A percentile compares a stretch with the other conserved stretches of the same genome.
Conservation (phyloP, 768 basidiomycete species). For the Rhizopogon salebrosus region DNA sequence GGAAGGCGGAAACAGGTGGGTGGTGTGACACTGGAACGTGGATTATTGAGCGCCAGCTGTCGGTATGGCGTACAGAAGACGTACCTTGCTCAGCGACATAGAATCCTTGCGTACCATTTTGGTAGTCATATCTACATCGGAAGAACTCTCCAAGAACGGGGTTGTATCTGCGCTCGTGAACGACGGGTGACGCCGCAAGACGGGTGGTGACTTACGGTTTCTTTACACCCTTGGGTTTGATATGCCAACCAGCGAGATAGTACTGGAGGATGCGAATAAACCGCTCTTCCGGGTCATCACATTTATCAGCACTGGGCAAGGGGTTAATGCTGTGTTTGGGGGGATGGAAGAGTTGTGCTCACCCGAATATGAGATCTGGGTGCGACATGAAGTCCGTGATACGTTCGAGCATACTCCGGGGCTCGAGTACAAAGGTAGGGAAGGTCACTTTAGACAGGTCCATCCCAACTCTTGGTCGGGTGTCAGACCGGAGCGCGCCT, state of each 20-base stretch:
- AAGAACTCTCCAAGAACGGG: slow-evolving; percentile 98
- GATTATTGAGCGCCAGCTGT: slow-evolving; percentile 1
- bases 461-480: slow-evolving; percentile 76
- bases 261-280: slow-evolving; percentile 90
- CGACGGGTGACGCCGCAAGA: slow-evolving; percentile 4
- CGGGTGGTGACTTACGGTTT: slow-evolving; percentile 68
- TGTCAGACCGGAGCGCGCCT: not conserved
- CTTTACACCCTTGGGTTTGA: slow-evolving; percentile 99
- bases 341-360: slow-evolving; percentile 27
- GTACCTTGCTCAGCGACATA: slow-evolving; percentile 95
- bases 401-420: slow-evolving; percentile 94
- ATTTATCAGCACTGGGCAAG: slow-evolving; percentile 64
- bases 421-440: slow-evolving; percentile 94
- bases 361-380: slow-evolving; percentile 95
- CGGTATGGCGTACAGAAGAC: slow-evolving; percentile 6
- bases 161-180: slow-evolving; percentile 65
- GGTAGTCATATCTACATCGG: slow-evolving; percentile 90
- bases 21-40: slow-evolving; percentile 80
- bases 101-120: slow-evolving; percentile 88
- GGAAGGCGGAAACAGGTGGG: slow-evolving; percentile 93
- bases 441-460: slow-evolving; percentile 93
- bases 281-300: slow-evolving; percentile 79
- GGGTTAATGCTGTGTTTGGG: slow-evolving; percentile 2
- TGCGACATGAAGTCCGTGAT: slow-evolving; percentile 99
- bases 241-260: slow-evolving; percentile 99